Base-by-base conservation (phyloP, 2,329 filamentous ascomycete species). In the Phaeosphaeria sp. region DNA sequence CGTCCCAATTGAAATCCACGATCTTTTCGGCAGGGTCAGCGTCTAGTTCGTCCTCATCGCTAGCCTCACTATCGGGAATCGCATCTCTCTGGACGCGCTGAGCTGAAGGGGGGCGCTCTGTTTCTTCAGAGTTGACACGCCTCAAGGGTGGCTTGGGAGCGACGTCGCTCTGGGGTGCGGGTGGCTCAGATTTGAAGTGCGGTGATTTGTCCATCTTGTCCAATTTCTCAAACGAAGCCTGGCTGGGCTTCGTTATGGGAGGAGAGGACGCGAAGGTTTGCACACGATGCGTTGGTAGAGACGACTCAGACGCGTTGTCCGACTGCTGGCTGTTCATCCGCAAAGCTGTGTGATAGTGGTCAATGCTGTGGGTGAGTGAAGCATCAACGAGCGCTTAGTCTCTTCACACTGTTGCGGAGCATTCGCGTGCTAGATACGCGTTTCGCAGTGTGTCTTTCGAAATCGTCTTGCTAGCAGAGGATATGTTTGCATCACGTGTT, bases 1-100 rank as follows among this genome's bases (percentile, higher is more conserved):
- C 84, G 2, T 88, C 81, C 93, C 93, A 97, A 76, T 93, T 87
- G 69, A 91, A 92, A 70, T 78, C 53, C 46, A 80, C 77, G 59
- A 91, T 69, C 25, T 56, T 54, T 9, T 69, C 59, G 6, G 68
- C 70, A 9, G 75, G 72, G 22, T 75, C 71, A 17, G 52, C 30
- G 10, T 71, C 65, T 5, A 69, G 65, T 1, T 67, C 56, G n/a
- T 64, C 62, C 15, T 46, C 46, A 13, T 55, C 55, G 15, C 57
- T 55, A 6, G 59, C 55, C 23, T 58, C 52, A 10, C 58, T 52
- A 3, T 46, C 21, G 2, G 36, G 36, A 20, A 64, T 54, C 7
- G 58, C 42, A 5, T 62, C 52, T 41, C 46, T 43, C 41, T 57
- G 63, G 3, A 39, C 36, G 36, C 36, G 36, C 50, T 73, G 72